phyloP scores from a whole-genome alignment of 2,329 filamentous ascomycete genomes.

The Pyricularia pennisetigena region DNA sequence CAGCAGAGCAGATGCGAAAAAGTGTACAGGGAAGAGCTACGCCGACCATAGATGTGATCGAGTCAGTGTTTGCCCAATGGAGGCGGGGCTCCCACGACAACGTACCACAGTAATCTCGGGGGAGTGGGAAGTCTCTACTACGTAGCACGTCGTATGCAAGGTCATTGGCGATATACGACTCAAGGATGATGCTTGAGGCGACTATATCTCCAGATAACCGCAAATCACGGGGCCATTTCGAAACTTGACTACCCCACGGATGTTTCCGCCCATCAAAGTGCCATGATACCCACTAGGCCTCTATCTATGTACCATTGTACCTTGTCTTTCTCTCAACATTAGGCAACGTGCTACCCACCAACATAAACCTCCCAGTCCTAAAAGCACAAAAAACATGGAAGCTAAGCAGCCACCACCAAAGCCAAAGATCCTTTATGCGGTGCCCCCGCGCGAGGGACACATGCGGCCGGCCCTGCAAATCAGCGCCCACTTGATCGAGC shows the following conservation, averaged over 20 bases:
- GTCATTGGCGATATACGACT: background rate
- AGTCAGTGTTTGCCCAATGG: background rate
- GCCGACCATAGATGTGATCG: background rate
- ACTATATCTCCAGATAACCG: background rate
- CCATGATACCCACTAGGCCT: background rate
- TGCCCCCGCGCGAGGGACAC: conserved; percentile 1
- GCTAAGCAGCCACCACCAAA: background rate
- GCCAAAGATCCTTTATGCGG: background rate
- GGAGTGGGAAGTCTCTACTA: background rate
- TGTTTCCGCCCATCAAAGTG: background rate
- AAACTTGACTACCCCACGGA: background rate
- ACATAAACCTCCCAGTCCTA: background rate
- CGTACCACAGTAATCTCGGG: background rate
- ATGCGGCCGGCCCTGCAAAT: conserved; percentile 4
- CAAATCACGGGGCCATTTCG: background rate
- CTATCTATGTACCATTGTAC: too few relatives aligned
- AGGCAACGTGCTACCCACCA: background rate
- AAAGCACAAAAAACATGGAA: background rate
- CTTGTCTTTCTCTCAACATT: background rate
- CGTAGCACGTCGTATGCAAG: background rate
- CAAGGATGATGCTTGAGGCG: background rate
- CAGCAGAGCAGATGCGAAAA: background rate
- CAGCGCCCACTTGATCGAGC: conserved; percentile 4
- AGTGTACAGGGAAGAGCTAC: background rate
- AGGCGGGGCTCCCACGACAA: background rate